Conservation (phyloP, 1,284 basidiomycete genomes). For the Microbotryomycetes sp. region DNA sequence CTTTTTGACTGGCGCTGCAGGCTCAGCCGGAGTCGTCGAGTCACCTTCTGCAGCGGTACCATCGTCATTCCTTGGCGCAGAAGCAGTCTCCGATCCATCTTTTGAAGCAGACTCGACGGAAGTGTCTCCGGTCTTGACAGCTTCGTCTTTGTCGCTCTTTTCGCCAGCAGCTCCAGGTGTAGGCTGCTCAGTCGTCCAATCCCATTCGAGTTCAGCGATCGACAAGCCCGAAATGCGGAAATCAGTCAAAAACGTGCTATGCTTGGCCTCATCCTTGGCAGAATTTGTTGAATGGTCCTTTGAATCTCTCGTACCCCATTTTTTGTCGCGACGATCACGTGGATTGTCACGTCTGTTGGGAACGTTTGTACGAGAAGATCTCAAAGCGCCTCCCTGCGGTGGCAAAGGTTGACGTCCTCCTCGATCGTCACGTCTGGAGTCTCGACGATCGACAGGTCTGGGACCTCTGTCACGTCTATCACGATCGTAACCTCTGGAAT, state of each 20-base stretch:
- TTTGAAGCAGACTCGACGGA: neutral
- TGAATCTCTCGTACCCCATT: slow-evolving; percentile 1
- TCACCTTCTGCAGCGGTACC: slow-evolving; percentile 20
- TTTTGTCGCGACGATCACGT: neutral
- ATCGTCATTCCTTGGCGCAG: slow-evolving; percentile 8
- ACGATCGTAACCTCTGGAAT: too few relatives aligned
- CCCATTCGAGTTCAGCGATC: slow-evolving; percentile 51
- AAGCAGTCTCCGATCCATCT: slow-evolving; percentile 48
- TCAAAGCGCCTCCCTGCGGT: too few relatives aligned
- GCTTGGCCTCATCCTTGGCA: slow-evolving; percentile 57
- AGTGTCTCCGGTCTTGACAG: slow-evolving; percentile 13
- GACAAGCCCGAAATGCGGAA: slow-evolving; percentile 89
- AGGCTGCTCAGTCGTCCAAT: slow-evolving; percentile 50
- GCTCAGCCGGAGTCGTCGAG: slow-evolving; percentile 2
- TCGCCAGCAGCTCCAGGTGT: slow-evolving; percentile 44
- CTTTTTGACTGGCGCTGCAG: slow-evolving; percentile 36
- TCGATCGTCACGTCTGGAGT: neutral
- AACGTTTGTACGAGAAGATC: too few relatives aligned
- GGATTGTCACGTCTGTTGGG: too few relatives aligned
- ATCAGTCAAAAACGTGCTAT: slow-evolving; percentile 81
- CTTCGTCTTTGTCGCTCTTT: slow-evolving; percentile 16
- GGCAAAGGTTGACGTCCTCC: too few relatives aligned
- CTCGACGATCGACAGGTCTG: neutral
- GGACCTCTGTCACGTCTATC: neutral
- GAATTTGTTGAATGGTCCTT: neutral